Conservation (phyloP, 441 rosid species). For the Aleurites moluccanus region DNA sequence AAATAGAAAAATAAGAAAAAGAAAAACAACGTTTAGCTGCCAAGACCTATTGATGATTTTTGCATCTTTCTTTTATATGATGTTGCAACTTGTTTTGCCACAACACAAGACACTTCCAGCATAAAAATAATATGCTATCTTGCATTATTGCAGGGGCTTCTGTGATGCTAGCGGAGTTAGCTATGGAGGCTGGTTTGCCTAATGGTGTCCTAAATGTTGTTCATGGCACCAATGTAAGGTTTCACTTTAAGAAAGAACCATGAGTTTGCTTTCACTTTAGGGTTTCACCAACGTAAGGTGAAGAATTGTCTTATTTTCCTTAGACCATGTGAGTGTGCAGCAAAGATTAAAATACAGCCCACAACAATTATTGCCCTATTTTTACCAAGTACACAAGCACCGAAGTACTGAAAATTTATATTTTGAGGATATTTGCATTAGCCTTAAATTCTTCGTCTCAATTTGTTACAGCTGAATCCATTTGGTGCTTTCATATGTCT, state of each 20-base stretch:
- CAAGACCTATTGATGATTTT: not conserved
- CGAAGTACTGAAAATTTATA: not conserved
- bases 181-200: slow-evolving; percentile 92
- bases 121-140: slow-evolving; percentile 4
- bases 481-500: slow-evolving; percentile 1
- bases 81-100: not conserved
- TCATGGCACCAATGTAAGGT: slow-evolving; percentile 81
- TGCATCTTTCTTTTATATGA: slow-evolving; percentile 1
- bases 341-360: not conserved
- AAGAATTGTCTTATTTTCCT: slow-evolving; percentile 2
- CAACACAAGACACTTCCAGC: not conserved
- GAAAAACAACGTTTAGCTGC: not conserved
- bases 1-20: not conserved
- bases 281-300: slow-evolving; percentile 7
- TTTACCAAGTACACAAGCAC: not conserved
- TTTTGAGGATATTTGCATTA: not conserved
- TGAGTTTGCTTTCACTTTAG: slow-evolving; percentile 1
- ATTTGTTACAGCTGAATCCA: not conserved
- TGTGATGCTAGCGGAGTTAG: slow-evolving; percentile 78
- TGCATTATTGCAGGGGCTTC: slow-evolving; percentile 67
- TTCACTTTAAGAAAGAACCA: slow-evolving; percentile 10
- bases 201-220: slow-evolving; percentile 81
- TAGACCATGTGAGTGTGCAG: not conserved
- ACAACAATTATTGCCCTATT: not conserved
- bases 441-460: not conserved